Base-by-base conservation (phyloP, 768 basidiomycete genomes). In the Tephrocybe sp. region DNA sequence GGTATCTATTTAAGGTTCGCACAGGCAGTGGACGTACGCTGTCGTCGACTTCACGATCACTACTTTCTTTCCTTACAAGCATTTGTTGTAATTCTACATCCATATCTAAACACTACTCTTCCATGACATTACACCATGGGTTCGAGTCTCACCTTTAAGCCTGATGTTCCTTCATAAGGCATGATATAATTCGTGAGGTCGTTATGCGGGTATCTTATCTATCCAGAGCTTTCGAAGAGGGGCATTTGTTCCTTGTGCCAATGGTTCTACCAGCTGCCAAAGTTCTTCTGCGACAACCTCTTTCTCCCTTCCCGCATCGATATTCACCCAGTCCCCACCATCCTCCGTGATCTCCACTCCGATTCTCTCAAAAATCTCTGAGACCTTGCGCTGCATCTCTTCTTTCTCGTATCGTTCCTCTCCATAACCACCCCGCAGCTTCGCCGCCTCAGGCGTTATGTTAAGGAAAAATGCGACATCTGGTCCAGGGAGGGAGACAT, bases 381-480 rank as follows among this genome's bases (percentile, higher is more conserved):
- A 68, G 23, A 93, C 92, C 36, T 75, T 72, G 37, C 63, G 67
- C 65, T 94, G 92, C 70, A 92, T 74, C 50, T 87, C 87, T 54
- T 81, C 79, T 59, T 79, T 85, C 73, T 97, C 93, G 57, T 95
- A 96, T 34, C 93, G 76, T 69, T 96, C 94, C 47, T 81, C 79
- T 3, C 94, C 94, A 59, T 88, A 97, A 0, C 89, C 90, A 0
- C 86, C 88, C 12, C 96, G 80, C 38, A 66, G 62, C 34, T 75
- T 75, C 0, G 93, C 90, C 11, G 75, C 69, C 34, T 84, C 84
- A 0, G 91, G 86, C 0, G 83, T 70, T 54, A 98, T 78, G 58
- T 93, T 84, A 53, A 99, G 83, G 73, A 96, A 97, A 38, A 98
- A 60, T 0, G 86, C 86, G 33, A 96, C 67, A 65, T 98, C 97